Evolutionary conservation across 176 grass and related monocot species (phyloP).

Genomic region (Eleusine coracana): DNA sequence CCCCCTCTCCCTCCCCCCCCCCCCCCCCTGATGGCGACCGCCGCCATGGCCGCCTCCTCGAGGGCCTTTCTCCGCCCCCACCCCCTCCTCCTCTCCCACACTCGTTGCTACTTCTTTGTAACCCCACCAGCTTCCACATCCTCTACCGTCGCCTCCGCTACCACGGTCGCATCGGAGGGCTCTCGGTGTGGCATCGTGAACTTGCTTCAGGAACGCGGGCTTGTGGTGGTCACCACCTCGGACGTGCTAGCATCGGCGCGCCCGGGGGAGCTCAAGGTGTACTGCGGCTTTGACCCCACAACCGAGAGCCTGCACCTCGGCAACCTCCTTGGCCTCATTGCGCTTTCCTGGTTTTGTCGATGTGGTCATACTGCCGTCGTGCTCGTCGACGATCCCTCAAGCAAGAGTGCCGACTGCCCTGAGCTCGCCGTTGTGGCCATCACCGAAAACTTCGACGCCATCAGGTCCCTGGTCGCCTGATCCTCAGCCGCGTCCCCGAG

Average conservation of each 20-base stretch:
- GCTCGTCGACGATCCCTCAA: constrained; percentile 77
- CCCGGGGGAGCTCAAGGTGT: constrained; percentile 64
- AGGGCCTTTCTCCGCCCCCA: constrained; percentile 53
- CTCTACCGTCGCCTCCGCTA: too few relatives aligned
- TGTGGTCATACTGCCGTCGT: constrained; percentile 80
- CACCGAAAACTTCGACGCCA: constrained; percentile 58
- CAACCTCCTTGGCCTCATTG: constrained; percentile 82
- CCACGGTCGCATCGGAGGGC: constrained; percentile 6
- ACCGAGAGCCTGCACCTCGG: constrained; percentile 90
- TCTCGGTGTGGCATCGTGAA: constrained; percentile 56
- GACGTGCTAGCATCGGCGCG: constrained; percentile 44
- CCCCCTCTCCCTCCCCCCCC: too few relatives aligned
- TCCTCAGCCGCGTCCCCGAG: constrained; percentile 43
- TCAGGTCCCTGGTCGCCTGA: constrained; percentile 58
- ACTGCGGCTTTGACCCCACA: constrained; percentile 92
- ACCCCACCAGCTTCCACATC: not conserved
- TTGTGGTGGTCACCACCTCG: constrained; percentile 76
- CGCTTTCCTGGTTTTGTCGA: constrained; percentile 89
- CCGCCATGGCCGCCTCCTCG: constrained; percentile 52
- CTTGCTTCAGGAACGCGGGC: constrained; percentile 80
- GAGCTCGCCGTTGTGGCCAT: constrained; percentile 62
- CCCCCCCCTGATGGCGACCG: constrained; percentile 44
- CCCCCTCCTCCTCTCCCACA: constrained; percentile 32
- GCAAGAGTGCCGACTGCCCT: constrained; percentile 81
- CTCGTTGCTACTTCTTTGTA: constrained; percentile 31